Base-by-base conservation (phyloP, 345 rosid genomes). In the Anacardium occidentale region DNA sequence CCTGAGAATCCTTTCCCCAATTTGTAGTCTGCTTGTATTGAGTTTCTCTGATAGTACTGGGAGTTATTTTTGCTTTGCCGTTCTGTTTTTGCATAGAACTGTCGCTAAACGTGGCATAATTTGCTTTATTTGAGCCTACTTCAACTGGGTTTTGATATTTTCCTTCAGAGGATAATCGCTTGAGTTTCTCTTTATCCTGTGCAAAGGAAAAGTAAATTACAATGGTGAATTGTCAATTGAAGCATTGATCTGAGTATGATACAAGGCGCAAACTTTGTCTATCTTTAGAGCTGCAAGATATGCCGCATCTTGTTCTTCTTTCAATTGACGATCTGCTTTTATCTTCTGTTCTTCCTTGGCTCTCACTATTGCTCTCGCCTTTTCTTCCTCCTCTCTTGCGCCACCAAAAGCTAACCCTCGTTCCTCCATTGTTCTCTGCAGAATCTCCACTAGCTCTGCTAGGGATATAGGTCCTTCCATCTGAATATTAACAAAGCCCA, bases 301-400 rank as follows among this genome's bases (percentile, higher is more conserved):
- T 50, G 90, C 86, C n/a, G 89, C 82, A 69, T 86, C 86, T 73
- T 86, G 89, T 62, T 89, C 87, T 79, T 81, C 81, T 74, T 88
- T 82, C 17, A 84, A 68, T 67, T n/a, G 74, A 24, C 84, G 88
- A 69, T 86, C 81, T 0, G 83, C 86, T 79, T 80, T 76, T 34
- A 81, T 62, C 70, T 76, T 84, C 44, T 75, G 83, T 64, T 85
- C 84, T 79, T 78, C 79, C 71, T 68, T 80, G 53, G 73, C 72
- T 18, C 66, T 76, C 0, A 79, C 81, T 78, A 70, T 82, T 0
- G 80, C 81, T 79, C 72, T 82, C 42, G 66, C 73, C 70, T 73
- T 83, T 58, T 77, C 84, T 75, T 83, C 87, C 71, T 80, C 79
- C 53, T 44, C 76, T 32, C 17, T 77, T 21, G 72, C 77, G 56